Base-by-base conservation (phyloP, 768 basidiomycete species). In the Russula vinacea region DNA sequence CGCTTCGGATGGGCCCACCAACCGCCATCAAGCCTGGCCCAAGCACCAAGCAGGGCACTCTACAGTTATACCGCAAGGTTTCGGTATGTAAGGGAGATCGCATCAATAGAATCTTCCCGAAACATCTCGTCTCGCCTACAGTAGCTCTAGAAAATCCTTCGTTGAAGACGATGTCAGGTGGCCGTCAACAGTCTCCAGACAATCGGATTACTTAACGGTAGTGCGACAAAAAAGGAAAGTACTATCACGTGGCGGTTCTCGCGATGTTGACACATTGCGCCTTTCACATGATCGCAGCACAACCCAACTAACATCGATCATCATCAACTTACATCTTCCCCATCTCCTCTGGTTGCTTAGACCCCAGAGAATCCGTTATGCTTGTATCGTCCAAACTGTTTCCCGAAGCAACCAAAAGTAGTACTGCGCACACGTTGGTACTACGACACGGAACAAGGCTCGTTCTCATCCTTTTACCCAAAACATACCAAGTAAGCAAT, bases 381-480 rank as follows among this genome's bases (percentile, higher is more conserved):
- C 54, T 65, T 26, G 55, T 65, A 29, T 56, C 60, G 1, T 65
- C 64, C 39, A 61, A 52, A 45, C 3, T 16, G 9, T 65, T 65
- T 56, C 60, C 64, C 2, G 32, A 61, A 9, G 29, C 17, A 32
- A 57, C 64, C 47, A 45, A 35, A 7, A 26, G 16, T 13, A 57
- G 64, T 29, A 22, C 39, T 2, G 19, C 8, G 14, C 40, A 65
- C 54, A 61, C 55, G 2, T 7, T 65, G 17, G 50, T 65, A 26
- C n/a, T 65, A 40, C 39, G 42, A 42, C 7, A 57, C 11, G 60
- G 33, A 32, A 22, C 39, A 14, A 61, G 60, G 52, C 47, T n/a
- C 19, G 55, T 65, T 6, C 59, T 65, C 26, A 55, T 65, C 55
- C 58, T 56, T 45, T 32, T 65, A 19, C 64, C 64, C 24, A 50